A percentile compares a stretch with the other conserved stretches of the same genome.
These are phyloP conservation scores for Podospora fimiseda DNA, from an alignment of 495 filamentous ascomycete genomes.

Conservation along the genomic window DNA sequence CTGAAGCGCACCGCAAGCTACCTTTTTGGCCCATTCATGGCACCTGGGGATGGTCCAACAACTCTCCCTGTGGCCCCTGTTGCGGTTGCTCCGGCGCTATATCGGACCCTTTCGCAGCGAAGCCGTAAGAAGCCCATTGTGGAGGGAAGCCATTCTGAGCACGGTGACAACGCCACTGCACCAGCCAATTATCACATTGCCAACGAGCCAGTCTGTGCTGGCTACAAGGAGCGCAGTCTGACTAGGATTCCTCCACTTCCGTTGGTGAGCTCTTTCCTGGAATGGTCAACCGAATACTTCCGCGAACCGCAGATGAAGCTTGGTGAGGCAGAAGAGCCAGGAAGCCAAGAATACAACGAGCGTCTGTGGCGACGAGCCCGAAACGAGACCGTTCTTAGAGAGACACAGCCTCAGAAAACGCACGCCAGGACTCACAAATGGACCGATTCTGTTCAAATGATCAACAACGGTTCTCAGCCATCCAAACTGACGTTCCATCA, in stretches of 20 bases:
- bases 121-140: constrained; percentile 57
- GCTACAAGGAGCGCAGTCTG: constrained; percentile 57
- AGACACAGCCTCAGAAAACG: constrained; percentile 89
- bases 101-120: constrained; percentile 38
- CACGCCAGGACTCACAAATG: constrained; percentile 76
- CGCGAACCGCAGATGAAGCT: constrained; percentile 98
- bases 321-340: constrained; percentile 91
- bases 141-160: constrained; percentile 59
- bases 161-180: constrained; percentile 61
- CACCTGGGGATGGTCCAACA: constrained; percentile 30
- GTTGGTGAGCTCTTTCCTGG: constrained; percentile 74
- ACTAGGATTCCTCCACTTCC: constrained; percentile 58
- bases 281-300: constrained; percentile 98
- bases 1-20: constrained; percentile 50
- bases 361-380: constrained; percentile 87
- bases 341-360: constrained; percentile 94
- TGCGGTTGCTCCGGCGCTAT: constrained; percentile 32
- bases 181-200: constrained; percentile 69
- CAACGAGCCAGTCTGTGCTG: constrained; percentile 65
- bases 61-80: constrained; percentile 23
- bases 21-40: constrained; percentile 52
- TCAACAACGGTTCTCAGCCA: constrained; percentile 83
- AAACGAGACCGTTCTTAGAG: constrained; percentile 84
- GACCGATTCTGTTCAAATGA: constrained; percentile 68
- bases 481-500: constrained; percentile 94